Evolutionary conservation across 2,329 filamentous ascomycete genomes (phyloP).

Genomic region (Aureobasidium subglaciale): DNA sequence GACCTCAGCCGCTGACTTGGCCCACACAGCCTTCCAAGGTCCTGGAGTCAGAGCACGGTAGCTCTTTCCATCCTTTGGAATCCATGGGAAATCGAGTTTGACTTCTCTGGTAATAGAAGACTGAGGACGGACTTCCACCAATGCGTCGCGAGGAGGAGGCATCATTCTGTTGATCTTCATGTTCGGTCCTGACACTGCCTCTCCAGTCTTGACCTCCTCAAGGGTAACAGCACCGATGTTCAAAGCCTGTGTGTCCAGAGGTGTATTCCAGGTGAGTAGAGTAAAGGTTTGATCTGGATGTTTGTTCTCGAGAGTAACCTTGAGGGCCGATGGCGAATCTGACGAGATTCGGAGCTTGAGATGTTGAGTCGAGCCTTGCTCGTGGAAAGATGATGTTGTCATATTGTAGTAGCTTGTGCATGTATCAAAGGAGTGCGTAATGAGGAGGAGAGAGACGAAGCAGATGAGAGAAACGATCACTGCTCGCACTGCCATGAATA

Average conservation of each 20-base stretch:
- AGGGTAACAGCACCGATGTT: slow-evolving; percentile 34
- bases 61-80: slow-evolving; percentile 29
- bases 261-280: slow-evolving; percentile 35
- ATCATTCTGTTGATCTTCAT: slow-evolving; percentile 32
- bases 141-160: slow-evolving; percentile 30
- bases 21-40: slow-evolving; percentile 31
- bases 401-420: neutral
- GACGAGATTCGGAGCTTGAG: slow-evolving; percentile 7
- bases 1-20: slow-evolving; percentile 18
- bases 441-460: neutral
- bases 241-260: slow-evolving; percentile 32
- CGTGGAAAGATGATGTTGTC: neutral
- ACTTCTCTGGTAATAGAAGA: slow-evolving; percentile 30
- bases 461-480: neutral
- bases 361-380: neutral
- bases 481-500: neutral
- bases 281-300: slow-evolving; percentile 29
- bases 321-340: slow-evolving; percentile 22
- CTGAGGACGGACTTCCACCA: slow-evolving; percentile 31
- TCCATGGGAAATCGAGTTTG: slow-evolving; percentile 31
- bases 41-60: slow-evolving; percentile 33
- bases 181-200: slow-evolving; percentile 25
- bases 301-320: slow-evolving; percentile 32
- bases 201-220: slow-evolving; percentile 23
- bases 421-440: neutral